Evolutionary conservation across 805 yeast species (phyloP).

Genomic region (Candida odintsovae): DNA sequence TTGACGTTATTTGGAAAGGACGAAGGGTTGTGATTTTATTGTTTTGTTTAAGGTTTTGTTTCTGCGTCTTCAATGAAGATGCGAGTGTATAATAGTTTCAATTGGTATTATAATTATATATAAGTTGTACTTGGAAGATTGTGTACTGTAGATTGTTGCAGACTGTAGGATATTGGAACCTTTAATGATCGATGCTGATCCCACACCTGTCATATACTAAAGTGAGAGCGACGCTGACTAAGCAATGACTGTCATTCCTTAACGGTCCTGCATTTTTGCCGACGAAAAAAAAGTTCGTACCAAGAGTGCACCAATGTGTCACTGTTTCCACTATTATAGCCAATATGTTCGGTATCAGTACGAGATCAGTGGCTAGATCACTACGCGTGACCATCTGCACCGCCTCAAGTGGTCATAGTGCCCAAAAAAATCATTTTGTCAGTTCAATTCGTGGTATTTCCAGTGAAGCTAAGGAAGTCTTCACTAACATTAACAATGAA

Average conservation of each 20-base stretch:
- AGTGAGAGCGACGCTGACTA: too few species aligned
- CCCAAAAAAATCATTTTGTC: neutral
- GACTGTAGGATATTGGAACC: too few species aligned
- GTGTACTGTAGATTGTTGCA: too few species aligned
- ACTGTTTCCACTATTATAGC: neutral
- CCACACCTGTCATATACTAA: too few species aligned
- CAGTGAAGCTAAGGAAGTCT: slow-evolving; percentile 27
- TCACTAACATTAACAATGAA: slow-evolving; percentile 53
- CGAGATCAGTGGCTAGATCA: neutral
- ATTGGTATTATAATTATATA: too few species aligned
- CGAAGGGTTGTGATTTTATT: neutral
- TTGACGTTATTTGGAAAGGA: neutral
- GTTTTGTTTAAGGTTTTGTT: neutral
- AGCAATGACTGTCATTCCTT: too few species aligned
- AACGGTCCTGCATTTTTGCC: too few species aligned
- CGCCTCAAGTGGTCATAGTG: neutral
- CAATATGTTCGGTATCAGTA: neutral
- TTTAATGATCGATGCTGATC: too few species aligned
- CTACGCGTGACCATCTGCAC: neutral
- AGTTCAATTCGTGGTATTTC: slow-evolving; percentile 24
- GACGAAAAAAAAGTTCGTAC: neutral
- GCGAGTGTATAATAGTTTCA: neutral
- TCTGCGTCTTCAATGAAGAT: neutral
- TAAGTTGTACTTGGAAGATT: too few species aligned
- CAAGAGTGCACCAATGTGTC: neutral